Percentiles rank a stretch among this genome's conserved stretches.
phyloP scores from a whole-genome alignment of 805 yeast genomes.

The Schwanniomyces vanrijiae region DNA sequence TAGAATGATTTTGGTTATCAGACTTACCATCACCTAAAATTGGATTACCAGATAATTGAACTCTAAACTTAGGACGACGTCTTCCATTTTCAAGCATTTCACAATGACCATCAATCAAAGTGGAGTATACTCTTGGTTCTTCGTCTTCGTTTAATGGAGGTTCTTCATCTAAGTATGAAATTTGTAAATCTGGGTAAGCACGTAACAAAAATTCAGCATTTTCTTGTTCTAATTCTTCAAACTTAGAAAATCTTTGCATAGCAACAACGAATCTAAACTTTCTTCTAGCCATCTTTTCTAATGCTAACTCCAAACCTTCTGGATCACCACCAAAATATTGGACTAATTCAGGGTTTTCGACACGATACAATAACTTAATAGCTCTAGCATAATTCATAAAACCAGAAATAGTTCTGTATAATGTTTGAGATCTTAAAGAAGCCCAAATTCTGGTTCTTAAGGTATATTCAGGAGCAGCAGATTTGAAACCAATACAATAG shows the following conservation, averaged over 20 bases:
- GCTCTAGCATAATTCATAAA: slow-evolving; percentile 50
- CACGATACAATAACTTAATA: slow-evolving; percentile 42
- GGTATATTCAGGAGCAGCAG: slow-evolving; percentile 49
- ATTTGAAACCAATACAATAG: slow-evolving; percentile 48
- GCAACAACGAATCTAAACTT: slow-evolving; percentile 66
- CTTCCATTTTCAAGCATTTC: slow-evolving; percentile 57
- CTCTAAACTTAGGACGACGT: slow-evolving; percentile 60
- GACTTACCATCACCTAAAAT: slow-evolving; percentile 84
- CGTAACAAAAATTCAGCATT: slow-evolving; percentile 58
- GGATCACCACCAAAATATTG: slow-evolving; percentile 99
- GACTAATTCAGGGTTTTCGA: slow-evolving; percentile 48
- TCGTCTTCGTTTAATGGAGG: slow-evolving; percentile 40
- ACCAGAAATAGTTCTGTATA: slow-evolving; percentile 47
- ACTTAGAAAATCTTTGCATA: slow-evolving; percentile 58
- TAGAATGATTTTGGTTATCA: slow-evolving; percentile 77
- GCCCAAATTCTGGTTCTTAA: slow-evolving; percentile 50
- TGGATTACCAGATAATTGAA: slow-evolving; percentile 75
- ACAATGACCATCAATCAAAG: slow-evolving; percentile 71
- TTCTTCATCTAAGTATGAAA: slow-evolving; percentile 60
- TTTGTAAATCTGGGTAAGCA: slow-evolving; percentile 67
- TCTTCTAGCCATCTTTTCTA: slow-evolving; percentile 70
- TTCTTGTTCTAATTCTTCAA: slow-evolving; percentile 56
- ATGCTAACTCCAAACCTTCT: slow-evolving; percentile 92
- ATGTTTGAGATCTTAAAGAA: slow-evolving; percentile 46
- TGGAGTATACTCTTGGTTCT: slow-evolving; percentile 53